Percentiles rank a stretch among this genome's conserved stretches.
Conservation (phyloP, 495 filamentous ascomycete species). For the Penicillium paradoxum region DNA sequence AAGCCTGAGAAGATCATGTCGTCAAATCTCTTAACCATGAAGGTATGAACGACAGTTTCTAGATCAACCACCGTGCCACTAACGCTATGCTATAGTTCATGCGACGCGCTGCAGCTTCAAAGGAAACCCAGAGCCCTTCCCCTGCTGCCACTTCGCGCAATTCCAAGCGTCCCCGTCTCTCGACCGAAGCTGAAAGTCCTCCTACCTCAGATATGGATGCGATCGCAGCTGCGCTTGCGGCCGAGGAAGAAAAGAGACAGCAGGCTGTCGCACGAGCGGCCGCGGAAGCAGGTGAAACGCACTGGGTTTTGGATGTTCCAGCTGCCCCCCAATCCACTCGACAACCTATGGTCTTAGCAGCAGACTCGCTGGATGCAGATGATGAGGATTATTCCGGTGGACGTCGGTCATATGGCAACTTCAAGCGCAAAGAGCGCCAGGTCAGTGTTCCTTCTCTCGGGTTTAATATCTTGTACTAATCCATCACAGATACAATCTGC, state of each 20-base stretch:
- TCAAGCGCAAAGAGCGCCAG: constrained; percentile 31
- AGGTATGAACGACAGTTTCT: constrained; percentile 41
- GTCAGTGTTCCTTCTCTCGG: constrained; percentile 11
- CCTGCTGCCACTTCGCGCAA: constrained; percentile 25
- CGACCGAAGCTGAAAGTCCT: constrained; percentile 29
- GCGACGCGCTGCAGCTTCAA: constrained; percentile 71
- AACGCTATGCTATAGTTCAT: constrained; percentile 61
- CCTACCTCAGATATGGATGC: constrained; percentile 48
- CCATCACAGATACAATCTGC: neutral
- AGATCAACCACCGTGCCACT: constrained; percentile 1
- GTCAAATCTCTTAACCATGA: constrained; percentile 88
- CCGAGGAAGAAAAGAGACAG: constrained; percentile 69
- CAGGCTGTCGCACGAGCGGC: constrained; percentile 66
- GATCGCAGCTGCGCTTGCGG: constrained; percentile 64
- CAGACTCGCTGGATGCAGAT: constrained; percentile 36
- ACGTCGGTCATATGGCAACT: constrained; percentile 37
- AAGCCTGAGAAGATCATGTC: constrained; percentile 72
- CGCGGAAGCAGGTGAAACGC: constrained; percentile 73
- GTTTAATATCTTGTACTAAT: neutral
- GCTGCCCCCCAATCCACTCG: constrained; percentile 14
- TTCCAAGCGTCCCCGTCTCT: constrained; percentile 44
- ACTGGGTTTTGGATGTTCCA: constrained; percentile 66
- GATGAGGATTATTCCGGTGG: constrained; percentile 30
- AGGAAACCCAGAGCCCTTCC: constrained; percentile 38
- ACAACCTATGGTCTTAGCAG: constrained; percentile 31